A percentile compares a stretch with the other conserved stretches of the same genome.
phyloP scores from a whole-genome alignment of 345 rosid species.

The Eucalyptus erythrocorys region DNA sequence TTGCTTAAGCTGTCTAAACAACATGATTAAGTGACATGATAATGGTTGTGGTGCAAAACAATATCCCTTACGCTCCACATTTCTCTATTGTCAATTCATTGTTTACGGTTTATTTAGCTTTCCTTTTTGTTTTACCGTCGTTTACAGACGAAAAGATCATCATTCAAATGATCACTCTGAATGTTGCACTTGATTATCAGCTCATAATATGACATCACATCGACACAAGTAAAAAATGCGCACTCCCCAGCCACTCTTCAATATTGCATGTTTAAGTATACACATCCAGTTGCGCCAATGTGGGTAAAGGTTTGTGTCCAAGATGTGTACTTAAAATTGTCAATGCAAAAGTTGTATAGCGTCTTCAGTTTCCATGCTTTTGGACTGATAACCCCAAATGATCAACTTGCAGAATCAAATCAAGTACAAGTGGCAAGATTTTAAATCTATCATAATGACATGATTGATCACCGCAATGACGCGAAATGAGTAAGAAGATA shows the following conservation, averaged over 20 bases:
- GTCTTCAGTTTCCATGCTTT: not conserved
- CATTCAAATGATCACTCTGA: not conserved
- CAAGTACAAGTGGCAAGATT: not conserved
- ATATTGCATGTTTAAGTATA: not conserved
- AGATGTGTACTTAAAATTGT: not conserved
- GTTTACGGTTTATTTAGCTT: not conserved
- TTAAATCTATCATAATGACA: not conserved
- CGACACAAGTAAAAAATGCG: not conserved
- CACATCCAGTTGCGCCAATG: not conserved
- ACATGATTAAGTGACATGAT: not conserved
- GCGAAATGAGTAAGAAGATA: not conserved
- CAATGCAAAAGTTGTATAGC: not conserved
- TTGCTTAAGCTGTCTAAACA: not conserved
- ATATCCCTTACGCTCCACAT: not conserved
- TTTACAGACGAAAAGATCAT: not conserved
- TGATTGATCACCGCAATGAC: not conserved
- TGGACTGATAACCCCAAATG: not conserved
- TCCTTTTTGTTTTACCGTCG: not conserved
- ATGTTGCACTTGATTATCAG: not conserved
- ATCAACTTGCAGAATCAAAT: not conserved
- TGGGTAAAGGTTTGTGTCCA: not conserved
- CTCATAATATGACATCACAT: not conserved
- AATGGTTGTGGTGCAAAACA: not conserved
- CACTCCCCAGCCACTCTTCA: not conserved
- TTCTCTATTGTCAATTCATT: not conserved